Percentiles rank a stretch among this genome's conserved stretches.
Evolutionary conservation across 768 basidiomycete species (phyloP).

Genomic region (Leccinum obscurum): DNA sequence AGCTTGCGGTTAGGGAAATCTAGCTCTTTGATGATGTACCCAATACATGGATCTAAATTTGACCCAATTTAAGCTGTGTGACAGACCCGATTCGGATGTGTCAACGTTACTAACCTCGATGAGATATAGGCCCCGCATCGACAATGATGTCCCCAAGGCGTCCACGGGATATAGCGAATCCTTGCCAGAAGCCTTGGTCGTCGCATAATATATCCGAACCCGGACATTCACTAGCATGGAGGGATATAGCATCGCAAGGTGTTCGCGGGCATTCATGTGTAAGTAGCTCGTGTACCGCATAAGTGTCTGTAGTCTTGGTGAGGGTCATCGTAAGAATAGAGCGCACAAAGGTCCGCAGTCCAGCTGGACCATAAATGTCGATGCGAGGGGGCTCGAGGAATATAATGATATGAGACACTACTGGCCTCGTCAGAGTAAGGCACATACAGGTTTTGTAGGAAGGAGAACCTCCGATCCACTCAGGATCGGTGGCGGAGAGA

Average conservation of each 20-base stretch:
- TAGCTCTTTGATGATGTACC: constrained; percentile 72
- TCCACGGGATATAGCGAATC: constrained; percentile 44
- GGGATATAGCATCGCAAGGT: constrained; percentile 45
- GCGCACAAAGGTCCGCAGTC: constrained; percentile 74
- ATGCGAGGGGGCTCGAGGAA: constrained; percentile 45
- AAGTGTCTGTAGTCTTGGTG: constrained; percentile 58
- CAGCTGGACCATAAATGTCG: constrained; percentile 79
- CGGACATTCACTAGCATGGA: constrained; percentile 63
- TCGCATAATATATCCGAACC: constrained; percentile 60
- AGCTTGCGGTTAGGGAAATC: constrained; percentile 54
- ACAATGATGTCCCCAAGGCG: constrained; percentile 48
- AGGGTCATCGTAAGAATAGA: constrained; percentile 68
- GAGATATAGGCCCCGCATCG: constrained; percentile 73
- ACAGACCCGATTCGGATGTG: neutral
- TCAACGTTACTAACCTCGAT: constrained; percentile 56
- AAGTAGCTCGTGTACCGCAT: constrained; percentile 79
- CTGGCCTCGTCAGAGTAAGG: neutral
- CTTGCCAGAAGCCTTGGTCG: constrained; percentile 64
- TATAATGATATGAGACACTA: neutral
- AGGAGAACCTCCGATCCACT: constrained; percentile 8
- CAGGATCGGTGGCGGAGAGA: constrained; percentile 45
- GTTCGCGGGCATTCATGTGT: constrained; percentile 52
- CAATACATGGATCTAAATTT: constrained; percentile 71
- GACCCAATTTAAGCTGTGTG: neutral
- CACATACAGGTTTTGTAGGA: constrained; percentile 15